Conservation (phyloP, 148 eudicot species). For the Cornus kousa region DNA sequence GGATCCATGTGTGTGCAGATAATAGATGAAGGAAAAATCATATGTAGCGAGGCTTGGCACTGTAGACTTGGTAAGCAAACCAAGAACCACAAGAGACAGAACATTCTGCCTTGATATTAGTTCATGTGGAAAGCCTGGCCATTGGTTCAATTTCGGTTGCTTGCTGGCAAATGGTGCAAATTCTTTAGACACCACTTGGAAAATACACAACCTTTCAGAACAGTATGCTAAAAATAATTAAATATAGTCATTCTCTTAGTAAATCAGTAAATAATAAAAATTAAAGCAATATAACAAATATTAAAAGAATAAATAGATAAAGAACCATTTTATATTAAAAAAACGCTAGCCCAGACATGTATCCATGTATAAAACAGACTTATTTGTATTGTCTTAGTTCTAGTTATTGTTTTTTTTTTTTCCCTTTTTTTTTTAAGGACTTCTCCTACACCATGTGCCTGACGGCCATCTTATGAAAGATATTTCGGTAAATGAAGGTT, state of each 20-base stretch:
- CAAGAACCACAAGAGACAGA: slow-evolving; percentile 15
- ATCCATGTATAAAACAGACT: too few relatives aligned
- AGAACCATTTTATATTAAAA: too few relatives aligned
- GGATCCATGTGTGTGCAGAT: not conserved
- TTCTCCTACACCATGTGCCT: too few relatives aligned
- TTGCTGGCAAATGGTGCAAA: slow-evolving; percentile 80
- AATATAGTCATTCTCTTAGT: not conserved
- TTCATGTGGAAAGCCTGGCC: slow-evolving; percentile 22
- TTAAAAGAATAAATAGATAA: too few relatives aligned
- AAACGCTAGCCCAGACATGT: too few relatives aligned
- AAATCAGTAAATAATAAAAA: not conserved
- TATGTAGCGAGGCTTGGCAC: slow-evolving; percentile 31
- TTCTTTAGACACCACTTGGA: slow-evolving; percentile 81
- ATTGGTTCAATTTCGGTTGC: slow-evolving; percentile 59
- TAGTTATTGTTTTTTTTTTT: too few relatives aligned
- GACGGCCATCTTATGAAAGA: too few relatives aligned
- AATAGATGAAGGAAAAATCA: not conserved
- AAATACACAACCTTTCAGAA: slow-evolving; percentile 43
- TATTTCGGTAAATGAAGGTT: not conserved
- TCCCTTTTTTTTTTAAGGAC: too few relatives aligned
- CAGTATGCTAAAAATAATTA: not conserved
- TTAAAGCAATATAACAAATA: not conserved
- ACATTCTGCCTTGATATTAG: slow-evolving; percentile 11
- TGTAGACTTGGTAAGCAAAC: slow-evolving; percentile 20
- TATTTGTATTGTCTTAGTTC: too few relatives aligned